phyloP scores from a whole-genome alignment of 2,329 filamentous ascomycete species.

The Macroventuria anomochaeta region DNA sequence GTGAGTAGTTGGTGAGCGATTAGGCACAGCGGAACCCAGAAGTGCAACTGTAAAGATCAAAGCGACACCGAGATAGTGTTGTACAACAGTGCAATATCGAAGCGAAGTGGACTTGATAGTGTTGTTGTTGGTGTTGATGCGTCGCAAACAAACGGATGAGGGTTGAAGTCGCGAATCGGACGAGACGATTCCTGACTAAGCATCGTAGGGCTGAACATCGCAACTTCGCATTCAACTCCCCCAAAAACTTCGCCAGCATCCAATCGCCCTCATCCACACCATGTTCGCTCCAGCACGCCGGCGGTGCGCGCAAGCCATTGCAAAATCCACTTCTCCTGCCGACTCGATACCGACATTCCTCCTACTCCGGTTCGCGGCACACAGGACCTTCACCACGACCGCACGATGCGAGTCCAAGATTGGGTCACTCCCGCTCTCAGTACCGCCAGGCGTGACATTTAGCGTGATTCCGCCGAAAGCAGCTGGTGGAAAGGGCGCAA shows the following conservation, averaged over 20 bases:
- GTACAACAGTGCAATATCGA: not conserved
- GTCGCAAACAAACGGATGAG: not conserved
- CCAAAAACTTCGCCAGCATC: slow-evolving; percentile 34
- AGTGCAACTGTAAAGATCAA: not conserved
- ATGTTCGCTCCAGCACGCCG: slow-evolving; percentile 72
- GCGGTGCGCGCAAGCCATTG: slow-evolving; percentile 60
- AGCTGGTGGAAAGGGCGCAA: slow-evolving; percentile 63
- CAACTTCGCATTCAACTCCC: slow-evolving; percentile 19
- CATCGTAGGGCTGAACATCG: slow-evolving; percentile 10
- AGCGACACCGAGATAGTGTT: not conserved
- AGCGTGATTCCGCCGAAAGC: slow-evolving; percentile 67
- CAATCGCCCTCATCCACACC: slow-evolving; percentile 32
- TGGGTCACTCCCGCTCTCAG: slow-evolving; percentile 67
- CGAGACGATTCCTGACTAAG: slow-evolving; percentile 4
- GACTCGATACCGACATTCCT: slow-evolving; percentile 74
- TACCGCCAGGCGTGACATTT: slow-evolving; percentile 69
- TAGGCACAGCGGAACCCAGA: not conserved
- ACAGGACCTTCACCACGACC: slow-evolving; percentile 74
- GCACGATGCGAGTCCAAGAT: slow-evolving; percentile 77
- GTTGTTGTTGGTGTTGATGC: not conserved
- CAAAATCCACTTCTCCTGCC: slow-evolving; percentile 51
- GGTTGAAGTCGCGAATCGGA: slow-evolving; percentile 11
- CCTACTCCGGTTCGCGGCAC: slow-evolving; percentile 63
- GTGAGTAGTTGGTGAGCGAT: slow-evolving; percentile 18
- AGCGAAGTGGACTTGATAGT: slow-evolving; percentile 2